Conservation (phyloP, 345 rosid genomes). For the Salix viminalis region DNA sequence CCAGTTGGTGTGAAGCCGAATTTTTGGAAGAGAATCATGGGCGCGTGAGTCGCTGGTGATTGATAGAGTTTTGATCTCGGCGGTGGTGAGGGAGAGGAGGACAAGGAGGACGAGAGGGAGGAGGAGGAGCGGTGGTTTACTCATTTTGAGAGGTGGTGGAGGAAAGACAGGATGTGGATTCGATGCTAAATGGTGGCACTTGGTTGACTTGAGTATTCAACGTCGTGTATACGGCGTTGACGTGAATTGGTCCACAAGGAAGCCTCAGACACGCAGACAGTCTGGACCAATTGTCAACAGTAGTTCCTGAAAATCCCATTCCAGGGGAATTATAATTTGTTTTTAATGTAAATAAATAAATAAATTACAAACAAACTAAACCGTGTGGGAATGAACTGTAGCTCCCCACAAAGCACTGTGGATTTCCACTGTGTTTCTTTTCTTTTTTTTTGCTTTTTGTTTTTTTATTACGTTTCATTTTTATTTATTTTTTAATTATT, state of each 20-base stretch:
- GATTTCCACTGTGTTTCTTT: no score
- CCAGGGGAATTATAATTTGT: no score
- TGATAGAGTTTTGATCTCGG: slow-evolving; percentile 39
- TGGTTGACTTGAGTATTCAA: neutral
- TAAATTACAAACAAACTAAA: no score
- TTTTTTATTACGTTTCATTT: no score
- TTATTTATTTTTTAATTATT: no score
- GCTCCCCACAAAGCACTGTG: no score
- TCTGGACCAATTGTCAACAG: neutral
- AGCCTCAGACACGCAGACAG: neutral
- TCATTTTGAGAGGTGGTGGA: slow-evolving; percentile 28
- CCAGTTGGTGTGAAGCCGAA: slow-evolving; percentile 91
- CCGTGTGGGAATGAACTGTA: no score
- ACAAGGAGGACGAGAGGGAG: slow-evolving; percentile 20
- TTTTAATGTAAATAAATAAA: no score
- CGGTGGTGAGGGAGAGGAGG: neutral
- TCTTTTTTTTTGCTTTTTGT: no score
- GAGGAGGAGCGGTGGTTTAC: slow-evolving; percentile 31
- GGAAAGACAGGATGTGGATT: neutral
- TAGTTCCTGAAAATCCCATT: neutral
- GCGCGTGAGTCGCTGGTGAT: slow-evolving; percentile 70
- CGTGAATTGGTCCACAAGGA: neutral
- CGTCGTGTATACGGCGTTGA: neutral
- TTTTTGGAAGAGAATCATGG: slow-evolving; percentile 86
- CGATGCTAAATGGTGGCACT: neutral